Percentiles rank a stretch among this genome's conserved stretches.
Conservation (phyloP, 2,329 filamentous ascomycete genomes). For the Ophiocordyceps camponoti-floridani region DNA sequence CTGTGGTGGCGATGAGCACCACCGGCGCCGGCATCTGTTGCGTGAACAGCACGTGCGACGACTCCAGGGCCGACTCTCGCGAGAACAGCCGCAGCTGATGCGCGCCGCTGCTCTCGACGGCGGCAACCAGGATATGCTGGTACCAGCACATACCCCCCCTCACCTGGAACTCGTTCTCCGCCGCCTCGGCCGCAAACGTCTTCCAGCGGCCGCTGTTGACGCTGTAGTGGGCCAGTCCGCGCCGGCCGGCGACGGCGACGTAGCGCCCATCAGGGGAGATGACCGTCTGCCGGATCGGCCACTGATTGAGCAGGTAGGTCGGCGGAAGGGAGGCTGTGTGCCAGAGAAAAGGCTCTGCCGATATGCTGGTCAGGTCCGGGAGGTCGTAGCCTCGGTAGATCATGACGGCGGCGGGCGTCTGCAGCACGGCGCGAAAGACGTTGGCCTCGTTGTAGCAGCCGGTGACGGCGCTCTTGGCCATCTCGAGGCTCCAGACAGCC, state of each 20-base stretch:
- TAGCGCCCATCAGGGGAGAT: slow-evolving; percentile 88
- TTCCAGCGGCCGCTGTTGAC: slow-evolving; percentile 91
- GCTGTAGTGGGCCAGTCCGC: slow-evolving; percentile 89
- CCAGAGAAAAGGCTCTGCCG: slow-evolving; percentile 87
- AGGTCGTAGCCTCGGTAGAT: slow-evolving; percentile 88
- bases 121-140: slow-evolving; percentile 83
- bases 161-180: slow-evolving; percentile 83
- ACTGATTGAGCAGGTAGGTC: slow-evolving; percentile 74
- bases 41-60: slow-evolving; percentile 52
- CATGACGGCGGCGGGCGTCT: slow-evolving; percentile 76
- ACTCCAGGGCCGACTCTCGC: slow-evolving; percentile 63
- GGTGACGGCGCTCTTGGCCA: slow-evolving; percentile 83
- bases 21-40: slow-evolving; percentile 69
- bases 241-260: slow-evolving; percentile 82
- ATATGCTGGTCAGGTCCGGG: slow-evolving; percentile 77
- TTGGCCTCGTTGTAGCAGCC: slow-evolving; percentile 87
- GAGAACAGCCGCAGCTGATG: slow-evolving; percentile 89
- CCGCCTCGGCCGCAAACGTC: slow-evolving; percentile 63
- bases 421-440: slow-evolving; percentile 71
- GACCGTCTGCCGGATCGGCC: slow-evolving; percentile 77
- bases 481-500: slow-evolving; percentile 73
- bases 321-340: slow-evolving; percentile 77
- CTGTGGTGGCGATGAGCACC: slow-evolving; percentile 77
- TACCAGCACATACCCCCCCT: slow-evolving; percentile 98
- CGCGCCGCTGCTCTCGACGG: slow-evolving; percentile 68